Percentiles rank a stretch among this genome's conserved stretches.
Conservation (phyloP, 331 rosid genomes). For the Pyrus hybrid region DNA sequence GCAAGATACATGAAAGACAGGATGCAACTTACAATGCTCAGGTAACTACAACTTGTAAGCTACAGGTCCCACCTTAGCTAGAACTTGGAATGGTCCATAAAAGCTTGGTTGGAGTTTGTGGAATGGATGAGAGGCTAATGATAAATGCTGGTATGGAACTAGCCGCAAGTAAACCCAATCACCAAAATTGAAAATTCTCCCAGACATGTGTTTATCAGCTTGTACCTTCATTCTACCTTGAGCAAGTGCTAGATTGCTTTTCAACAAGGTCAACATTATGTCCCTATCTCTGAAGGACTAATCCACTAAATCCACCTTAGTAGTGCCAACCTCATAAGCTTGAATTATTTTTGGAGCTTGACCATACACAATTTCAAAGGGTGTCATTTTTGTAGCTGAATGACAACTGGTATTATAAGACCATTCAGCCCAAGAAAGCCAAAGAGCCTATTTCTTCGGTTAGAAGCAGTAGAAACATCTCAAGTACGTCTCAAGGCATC, state of each 20-base stretch:
- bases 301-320: neutral
- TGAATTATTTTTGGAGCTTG: neutral
- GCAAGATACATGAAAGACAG: neutral
- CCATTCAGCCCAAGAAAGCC: too few relatives aligned
- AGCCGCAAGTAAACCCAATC: neutral
- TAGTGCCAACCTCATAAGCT: neutral
- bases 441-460: neutral
- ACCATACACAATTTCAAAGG: neutral
- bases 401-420: too few relatives aligned
- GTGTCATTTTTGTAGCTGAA: neutral
- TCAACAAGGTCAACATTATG: neutral
- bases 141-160: neutral
- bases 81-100: neutral
- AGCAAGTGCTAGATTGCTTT: neutral
- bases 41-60: neutral
- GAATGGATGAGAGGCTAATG: neutral
- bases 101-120: neutral
- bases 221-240: neutral
- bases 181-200: neutral
- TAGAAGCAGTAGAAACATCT: neutral
- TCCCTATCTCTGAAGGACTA: neutral
- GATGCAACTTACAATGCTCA: neutral
- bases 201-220: neutral
- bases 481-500: neutral
- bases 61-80: neutral